Conservation (phyloP, 2,329 filamentous ascomycete species). For the Fusarium neocosmosporiellum region DNA sequence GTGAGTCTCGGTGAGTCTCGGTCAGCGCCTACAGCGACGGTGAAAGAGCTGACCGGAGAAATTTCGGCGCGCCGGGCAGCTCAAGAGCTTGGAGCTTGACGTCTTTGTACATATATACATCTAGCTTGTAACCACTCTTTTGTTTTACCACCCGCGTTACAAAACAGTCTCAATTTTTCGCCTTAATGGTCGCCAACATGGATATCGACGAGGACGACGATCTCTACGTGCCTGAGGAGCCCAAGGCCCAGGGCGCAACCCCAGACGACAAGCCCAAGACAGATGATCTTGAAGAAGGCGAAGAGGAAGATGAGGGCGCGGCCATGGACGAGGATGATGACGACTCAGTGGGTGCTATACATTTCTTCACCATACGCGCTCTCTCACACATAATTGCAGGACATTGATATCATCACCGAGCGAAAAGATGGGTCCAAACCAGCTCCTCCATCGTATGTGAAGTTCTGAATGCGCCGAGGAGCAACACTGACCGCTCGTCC, state of each 20-base stretch:
- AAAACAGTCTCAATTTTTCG: background rate
- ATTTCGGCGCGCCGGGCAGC: constrained; percentile 38
- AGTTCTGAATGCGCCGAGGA: background rate
- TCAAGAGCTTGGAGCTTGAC: constrained; percentile 35
- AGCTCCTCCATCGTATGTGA: constrained; percentile 66
- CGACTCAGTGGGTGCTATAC: constrained; percentile 49
- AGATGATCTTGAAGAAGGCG: constrained; percentile 71
- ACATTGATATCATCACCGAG: constrained; percentile 76
- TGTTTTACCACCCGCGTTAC: background rate
- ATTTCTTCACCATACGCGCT: background rate
- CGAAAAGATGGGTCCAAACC: constrained; percentile 72
- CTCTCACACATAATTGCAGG: constrained; percentile 53
- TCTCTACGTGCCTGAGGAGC: constrained; percentile 72
- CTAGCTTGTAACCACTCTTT: background rate
- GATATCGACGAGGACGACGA: constrained; percentile 77
- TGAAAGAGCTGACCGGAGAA: constrained; percentile 39
- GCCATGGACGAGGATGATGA: constrained; percentile 71
- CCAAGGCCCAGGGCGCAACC: constrained; percentile 50
- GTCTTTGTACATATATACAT: constrained; percentile 21
- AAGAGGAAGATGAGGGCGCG: constrained; percentile 71
- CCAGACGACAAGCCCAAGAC: constrained; percentile 50
- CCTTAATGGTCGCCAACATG: constrained; percentile 56
- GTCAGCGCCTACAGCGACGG: constrained; percentile 11
- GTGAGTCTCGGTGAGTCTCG: constrained; percentile 33
- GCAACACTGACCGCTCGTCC: constrained; percentile 12